Evolutionary conservation across 768 basidiomycete genomes (phyloP), one percentile per base, ranked within the genome.

Genomic region (Suillus subaureus): DNA sequence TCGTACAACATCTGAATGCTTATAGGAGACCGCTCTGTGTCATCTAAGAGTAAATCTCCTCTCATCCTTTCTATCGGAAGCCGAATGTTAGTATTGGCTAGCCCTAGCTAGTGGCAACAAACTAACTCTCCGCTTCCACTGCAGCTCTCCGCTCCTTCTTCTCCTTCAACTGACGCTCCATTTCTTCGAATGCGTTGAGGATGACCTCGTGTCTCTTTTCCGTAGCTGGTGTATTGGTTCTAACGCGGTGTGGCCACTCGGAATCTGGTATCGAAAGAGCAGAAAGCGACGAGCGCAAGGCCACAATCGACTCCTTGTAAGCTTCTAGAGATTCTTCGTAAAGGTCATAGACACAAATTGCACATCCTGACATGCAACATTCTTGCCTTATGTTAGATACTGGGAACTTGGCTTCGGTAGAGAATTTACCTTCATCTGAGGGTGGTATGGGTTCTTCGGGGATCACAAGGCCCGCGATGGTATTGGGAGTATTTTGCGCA

Each of bases 361-460:
- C 92, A 72, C 95, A 97, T 37, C 93, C 93, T 3, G 93, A 94
- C 94, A 96, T 96, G 80, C 94, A 97, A 76, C 94, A 96, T 77
- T 95, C 94, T 95, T 69, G 12, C 16, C 61, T 21, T 47, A 26
- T 45, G 45, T 45, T 52, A 61, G 39, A 37, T 52, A 28, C n/a
- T 42, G 21, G 64, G 28, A 61, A 35, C 5, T 45, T 23, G 3
- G n/a, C 9, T 35, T 16, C 33, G 60, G 51, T 28, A 39, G 12
- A 66, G 5, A 2, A 66, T 84, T 31, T 67, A 89, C 91, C 91
- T 73, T 93, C 91, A 56, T 87, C 80, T 62, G 81, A 83, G 3
- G 91, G 92, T 2, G 84, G 81, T 52, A 76, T 81, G 0, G 92
- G 92, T 65, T 84, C 77, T 67, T 84, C 78, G 3, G 92, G 91